Base-by-base conservation (phyloP, 1,139 yeast species). In the Blastobotrys capitulatus region DNA sequence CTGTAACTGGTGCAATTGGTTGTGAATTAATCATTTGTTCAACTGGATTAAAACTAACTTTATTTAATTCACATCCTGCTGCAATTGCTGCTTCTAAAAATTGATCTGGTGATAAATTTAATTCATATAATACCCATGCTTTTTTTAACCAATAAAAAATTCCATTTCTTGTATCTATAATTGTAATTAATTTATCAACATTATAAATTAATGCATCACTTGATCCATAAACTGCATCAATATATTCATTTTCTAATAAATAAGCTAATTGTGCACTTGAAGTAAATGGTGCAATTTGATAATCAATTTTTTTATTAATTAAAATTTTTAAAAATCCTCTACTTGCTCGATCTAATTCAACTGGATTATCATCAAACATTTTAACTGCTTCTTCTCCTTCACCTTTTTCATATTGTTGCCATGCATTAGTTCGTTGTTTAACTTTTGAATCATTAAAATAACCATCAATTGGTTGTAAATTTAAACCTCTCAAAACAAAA, bases 141-240 rank as follows among this genome's bases (percentile, higher is more conserved):
- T 77, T 81, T 53, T 83, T 86, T 48, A 89, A 73, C 64, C 75
- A 86, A 58, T 85, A 75, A 62, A 88, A 84, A 51, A 77, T 82
- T 55, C 77, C 78, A 29, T 77, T 72, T 50, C 77, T 80, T 55
- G 81, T 77, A 55, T 86, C 95, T 76, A 88, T 76, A 20, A 83
- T 80, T 46, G 83, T 67, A 52, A 90, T 82, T 52, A 88, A 81
- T 58, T 80, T 85, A 54, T 85, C 94, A 38, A 86, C 76, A 15
- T 72, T 71, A 50, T 79, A 66, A 63, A 90, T 71, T 44, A 90
- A 70, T 43, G 82, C 74, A 60, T 92, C 97, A 1, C 90, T 82
- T 9, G 96, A 85, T 1, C 95, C 95, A 65, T 82, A 88, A 36
- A 90, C 79, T 1, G 86, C 81, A 65, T 90, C 95, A 49, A 90